These are phyloP conservation scores for Calamus simplicifolius DNA, from an alignment of 176 grass and related monocot genomes.

Conservation along the genomic window DNA sequence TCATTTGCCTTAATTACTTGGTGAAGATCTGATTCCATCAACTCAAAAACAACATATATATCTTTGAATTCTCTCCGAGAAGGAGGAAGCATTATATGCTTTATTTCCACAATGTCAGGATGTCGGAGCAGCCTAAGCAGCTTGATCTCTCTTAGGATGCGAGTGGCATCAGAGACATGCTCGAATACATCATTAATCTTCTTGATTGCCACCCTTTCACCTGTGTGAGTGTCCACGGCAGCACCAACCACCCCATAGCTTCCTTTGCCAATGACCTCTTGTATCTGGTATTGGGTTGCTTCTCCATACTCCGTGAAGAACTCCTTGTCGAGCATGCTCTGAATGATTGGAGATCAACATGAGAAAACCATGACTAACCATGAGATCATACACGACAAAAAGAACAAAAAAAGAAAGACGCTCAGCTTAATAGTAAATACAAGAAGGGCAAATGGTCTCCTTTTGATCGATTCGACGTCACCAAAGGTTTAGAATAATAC, in stretches of 20 bases:
- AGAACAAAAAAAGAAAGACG: too few relatives aligned
- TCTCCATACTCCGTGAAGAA: conserved; percentile 22
- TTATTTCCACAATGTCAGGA: conserved; percentile 25
- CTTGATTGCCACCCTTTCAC: conserved; percentile 18
- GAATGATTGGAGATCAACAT: neutral
- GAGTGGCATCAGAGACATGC: conserved; percentile 21
- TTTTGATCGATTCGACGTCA: too few relatives aligned
- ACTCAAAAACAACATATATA: conserved; percentile 17
- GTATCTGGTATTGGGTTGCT: conserved; percentile 21
- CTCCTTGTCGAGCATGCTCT: conserved; percentile 21
- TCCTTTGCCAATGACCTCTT: conserved; percentile 18
- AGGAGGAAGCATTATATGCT: conserved; percentile 21
- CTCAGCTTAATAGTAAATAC: too few relatives aligned
- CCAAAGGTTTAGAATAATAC: too few relatives aligned
- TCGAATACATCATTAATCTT: conserved; percentile 22
- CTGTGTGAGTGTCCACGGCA: conserved; percentile 15
- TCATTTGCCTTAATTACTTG: conserved; percentile 22
- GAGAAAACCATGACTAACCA: too few relatives aligned
- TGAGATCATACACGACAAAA: too few relatives aligned
- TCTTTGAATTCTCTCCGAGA: conserved; percentile 20
- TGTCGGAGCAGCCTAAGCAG: conserved; percentile 11
- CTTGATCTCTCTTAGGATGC: conserved; percentile 19
- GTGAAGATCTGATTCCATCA: conserved; percentile 22
- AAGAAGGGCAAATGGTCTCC: too few relatives aligned
- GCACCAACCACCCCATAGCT: conserved; percentile 18